Percentiles rank a stretch among this genome's conserved stretches.
phyloP scores from a whole-genome alignment of 2,329 filamentous ascomycete genomes.

The Elsinoe necatrix region DNA sequence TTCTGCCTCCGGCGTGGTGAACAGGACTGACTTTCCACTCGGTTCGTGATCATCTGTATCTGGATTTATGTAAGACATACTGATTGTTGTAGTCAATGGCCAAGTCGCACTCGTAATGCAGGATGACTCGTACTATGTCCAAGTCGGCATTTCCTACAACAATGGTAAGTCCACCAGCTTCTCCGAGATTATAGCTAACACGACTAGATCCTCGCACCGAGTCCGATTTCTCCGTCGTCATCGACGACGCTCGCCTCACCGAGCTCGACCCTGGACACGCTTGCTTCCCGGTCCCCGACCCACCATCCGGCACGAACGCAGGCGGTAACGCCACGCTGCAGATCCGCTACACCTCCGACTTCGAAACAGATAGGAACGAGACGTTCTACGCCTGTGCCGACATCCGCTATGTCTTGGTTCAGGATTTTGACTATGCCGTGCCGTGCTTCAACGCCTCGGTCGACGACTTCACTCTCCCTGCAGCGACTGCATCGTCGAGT shows the following conservation, averaged over 20 bases:
- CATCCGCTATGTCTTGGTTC: constrained; percentile 36
- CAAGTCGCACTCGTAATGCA: constrained; percentile 49
- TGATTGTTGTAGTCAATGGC: constrained; percentile 39
- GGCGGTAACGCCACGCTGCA: constrained; percentile 41
- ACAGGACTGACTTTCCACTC: constrained; percentile 50
- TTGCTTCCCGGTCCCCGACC: constrained; percentile 37
- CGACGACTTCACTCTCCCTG: constrained; percentile 27
- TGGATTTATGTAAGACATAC: neutral
- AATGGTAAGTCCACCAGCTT: constrained; percentile 34
- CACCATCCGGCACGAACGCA: constrained; percentile 27
- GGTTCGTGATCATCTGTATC: constrained; percentile 30
- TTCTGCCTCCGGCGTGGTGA: constrained; percentile 39
- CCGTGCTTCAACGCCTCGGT: constrained; percentile 42
- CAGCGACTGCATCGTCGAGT: constrained; percentile 20
- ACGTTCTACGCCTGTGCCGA: constrained; percentile 41
- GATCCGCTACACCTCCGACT: constrained; percentile 37
- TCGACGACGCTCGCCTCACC: constrained; percentile 28
- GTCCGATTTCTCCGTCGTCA: constrained; percentile 33
- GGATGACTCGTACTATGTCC: constrained; percentile 48
- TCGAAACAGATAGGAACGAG: constrained; percentile 32
- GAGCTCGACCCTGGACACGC: constrained; percentile 38
- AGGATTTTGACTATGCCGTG: constrained; percentile 34
- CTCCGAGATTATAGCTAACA: constrained; percentile 15
- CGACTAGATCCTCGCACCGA: constrained; percentile 33
- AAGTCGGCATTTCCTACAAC: constrained; percentile 46